A percentile compares a stretch with the other conserved stretches of the same genome.
These are phyloP conservation scores for Diaporthe capsici DNA, from an alignment of 2,329 filamentous ascomycete species.

Conservation along the genomic window DNA sequence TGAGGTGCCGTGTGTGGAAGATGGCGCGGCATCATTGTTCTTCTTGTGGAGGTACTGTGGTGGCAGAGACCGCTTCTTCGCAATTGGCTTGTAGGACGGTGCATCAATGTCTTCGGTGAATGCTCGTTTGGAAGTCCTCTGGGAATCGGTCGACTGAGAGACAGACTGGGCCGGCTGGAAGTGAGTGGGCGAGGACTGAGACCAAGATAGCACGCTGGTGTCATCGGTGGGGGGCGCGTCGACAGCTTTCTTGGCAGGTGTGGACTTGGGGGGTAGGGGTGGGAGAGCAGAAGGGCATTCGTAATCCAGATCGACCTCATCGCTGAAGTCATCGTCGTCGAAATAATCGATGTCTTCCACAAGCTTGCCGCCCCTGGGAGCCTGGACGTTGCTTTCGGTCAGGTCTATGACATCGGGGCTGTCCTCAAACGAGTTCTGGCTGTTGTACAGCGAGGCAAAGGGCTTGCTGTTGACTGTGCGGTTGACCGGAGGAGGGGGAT, in stretches of 20 bases:
- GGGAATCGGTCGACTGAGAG: conserved; percentile 38
- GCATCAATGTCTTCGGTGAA: conserved; percentile 51
- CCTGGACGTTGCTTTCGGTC: conserved; percentile 47
- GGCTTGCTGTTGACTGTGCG: conserved; percentile 46
- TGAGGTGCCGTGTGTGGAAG: conserved; percentile 43
- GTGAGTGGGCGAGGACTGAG: conserved; percentile 72
- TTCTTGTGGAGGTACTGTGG: conserved; percentile 55
- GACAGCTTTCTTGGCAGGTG: conserved; percentile 39
- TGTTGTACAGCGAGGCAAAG: conserved; percentile 59
- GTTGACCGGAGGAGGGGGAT: conserved; percentile 39
- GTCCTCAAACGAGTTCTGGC: conserved; percentile 64
- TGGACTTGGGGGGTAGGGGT: conserved; percentile 47
- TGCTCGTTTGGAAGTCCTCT: conserved; percentile 58
- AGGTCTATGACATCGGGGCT: conserved; percentile 55
- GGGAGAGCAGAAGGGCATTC: conserved; percentile 71
- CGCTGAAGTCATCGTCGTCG: conserved; percentile 89
- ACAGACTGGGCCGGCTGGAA: conserved; percentile 53
- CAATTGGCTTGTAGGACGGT: conserved; percentile 51
- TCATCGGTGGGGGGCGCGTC: conserved; percentile 45
- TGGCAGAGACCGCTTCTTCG: conserved; percentile 78
- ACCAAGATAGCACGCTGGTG: conserved; percentile 74
- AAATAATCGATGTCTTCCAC: conserved; percentile 71
- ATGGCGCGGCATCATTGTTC: conserved; percentile 49
- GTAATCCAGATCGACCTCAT: conserved; percentile 82
- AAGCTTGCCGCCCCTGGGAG: conserved; percentile 47